These are phyloP conservation scores for Tulasnella sp. DNA, from an alignment of 768 basidiomycete genomes.

Conservation along the genomic window DNA sequence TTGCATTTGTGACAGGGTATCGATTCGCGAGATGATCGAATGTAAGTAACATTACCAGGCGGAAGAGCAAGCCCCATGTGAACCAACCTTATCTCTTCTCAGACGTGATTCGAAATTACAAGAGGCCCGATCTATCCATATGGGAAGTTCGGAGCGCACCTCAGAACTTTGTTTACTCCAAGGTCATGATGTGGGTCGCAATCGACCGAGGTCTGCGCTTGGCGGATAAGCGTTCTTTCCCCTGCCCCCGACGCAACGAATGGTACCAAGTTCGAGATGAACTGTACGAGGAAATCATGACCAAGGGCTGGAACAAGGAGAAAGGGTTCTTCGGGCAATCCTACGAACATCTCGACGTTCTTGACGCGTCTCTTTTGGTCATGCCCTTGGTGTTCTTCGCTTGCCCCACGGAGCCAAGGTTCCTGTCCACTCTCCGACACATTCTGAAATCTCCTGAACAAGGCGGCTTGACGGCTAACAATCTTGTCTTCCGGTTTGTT, in stretches of 20 bases:
- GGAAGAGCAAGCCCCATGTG: neutral
- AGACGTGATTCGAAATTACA: neutral
- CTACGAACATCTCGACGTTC: constrained; percentile 68
- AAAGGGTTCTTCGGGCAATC: constrained; percentile 69
- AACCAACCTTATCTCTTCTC: neutral
- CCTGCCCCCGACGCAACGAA: constrained; percentile 44
- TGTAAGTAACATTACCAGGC: constrained; percentile 20
- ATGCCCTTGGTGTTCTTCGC: constrained; percentile 94
- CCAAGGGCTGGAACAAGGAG: constrained; percentile 75
- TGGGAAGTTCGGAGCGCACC: constrained; percentile 89
- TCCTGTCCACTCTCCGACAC: constrained; percentile 75
- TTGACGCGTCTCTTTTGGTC: constrained; percentile 86
- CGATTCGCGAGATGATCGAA: constrained; percentile 69
- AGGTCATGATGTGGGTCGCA: constrained; percentile 96
- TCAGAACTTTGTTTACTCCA: constrained; percentile 46
- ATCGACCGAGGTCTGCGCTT: constrained; percentile 84
- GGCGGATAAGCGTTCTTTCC: constrained; percentile 91
- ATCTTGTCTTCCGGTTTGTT: constrained; percentile 32
- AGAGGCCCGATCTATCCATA: constrained; percentile 16
- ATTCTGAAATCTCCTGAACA: constrained; percentile 84
- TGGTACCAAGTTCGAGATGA: constrained; percentile 76
- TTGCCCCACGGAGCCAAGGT: constrained; percentile 65
- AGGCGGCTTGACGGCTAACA: constrained; percentile 87
- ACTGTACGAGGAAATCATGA: constrained; percentile 91
- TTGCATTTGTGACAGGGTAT: constrained; percentile 45